Conservation (phyloP, 129 eudicot genomes). For the Artemisia annua region DNA sequence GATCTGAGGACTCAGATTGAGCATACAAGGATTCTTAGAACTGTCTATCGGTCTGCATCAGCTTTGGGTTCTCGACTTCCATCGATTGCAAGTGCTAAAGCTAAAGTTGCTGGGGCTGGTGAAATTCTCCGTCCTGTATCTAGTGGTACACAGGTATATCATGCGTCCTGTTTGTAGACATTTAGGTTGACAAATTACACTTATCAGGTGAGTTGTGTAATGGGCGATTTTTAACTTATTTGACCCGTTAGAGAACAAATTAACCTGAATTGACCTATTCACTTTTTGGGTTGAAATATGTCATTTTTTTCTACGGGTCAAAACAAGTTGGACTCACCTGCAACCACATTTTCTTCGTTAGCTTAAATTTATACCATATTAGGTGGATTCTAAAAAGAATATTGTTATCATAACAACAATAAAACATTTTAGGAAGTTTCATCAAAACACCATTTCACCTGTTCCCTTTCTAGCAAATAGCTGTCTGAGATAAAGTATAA, state of each 20-base stretch:
- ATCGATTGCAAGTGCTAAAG: conserved; percentile 89
- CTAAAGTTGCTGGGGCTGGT: conserved; percentile 96
- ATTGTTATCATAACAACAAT: too few relatives aligned
- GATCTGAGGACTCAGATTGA: conserved; percentile 92
- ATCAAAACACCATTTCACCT: too few relatives aligned
- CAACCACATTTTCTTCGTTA: too few relatives aligned
- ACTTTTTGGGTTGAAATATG: too few relatives aligned
- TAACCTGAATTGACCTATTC: too few relatives aligned
- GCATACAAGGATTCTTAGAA: conserved; percentile 81
- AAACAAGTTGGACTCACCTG: too few relatives aligned
- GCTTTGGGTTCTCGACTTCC: conserved; percentile 98
- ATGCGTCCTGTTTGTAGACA: background rate
- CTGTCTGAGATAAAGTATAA: background rate
- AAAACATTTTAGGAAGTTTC: too few relatives aligned
- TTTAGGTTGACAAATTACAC: background rate
- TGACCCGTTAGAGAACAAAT: background rate
- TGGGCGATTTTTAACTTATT: background rate
- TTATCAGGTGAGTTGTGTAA: background rate
- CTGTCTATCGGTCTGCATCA: conserved; percentile 91
- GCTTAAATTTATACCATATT: too few relatives aligned
- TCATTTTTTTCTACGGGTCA: too few relatives aligned
- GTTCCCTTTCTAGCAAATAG: background rate
- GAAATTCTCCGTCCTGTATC: conserved; percentile 93
- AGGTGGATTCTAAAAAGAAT: too few relatives aligned
- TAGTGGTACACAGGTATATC: conserved; percentile 80